phyloP scores from a whole-genome alignment of 495 filamentous ascomycete genomes.

The Trichocladium antarcticum region DNA sequence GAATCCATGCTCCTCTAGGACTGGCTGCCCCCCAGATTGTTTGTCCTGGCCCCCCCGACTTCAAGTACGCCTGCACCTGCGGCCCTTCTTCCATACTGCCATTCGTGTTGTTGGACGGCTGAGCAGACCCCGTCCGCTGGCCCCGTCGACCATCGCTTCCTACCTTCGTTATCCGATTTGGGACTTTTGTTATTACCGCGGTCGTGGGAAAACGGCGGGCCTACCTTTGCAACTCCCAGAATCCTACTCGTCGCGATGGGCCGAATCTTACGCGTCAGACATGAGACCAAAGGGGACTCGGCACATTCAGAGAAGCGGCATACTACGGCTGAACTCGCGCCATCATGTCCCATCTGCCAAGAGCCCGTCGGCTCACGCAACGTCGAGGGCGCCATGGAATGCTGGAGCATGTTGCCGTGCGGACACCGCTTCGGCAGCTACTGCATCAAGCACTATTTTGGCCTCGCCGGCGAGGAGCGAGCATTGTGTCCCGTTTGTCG shows the following conservation, averaged over 20 bases:
- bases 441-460: slow-evolving; percentile 39
- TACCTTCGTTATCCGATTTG: not conserved
- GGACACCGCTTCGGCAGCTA: slow-evolving; percentile 36
- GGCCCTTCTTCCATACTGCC: no score
- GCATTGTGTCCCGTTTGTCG: slow-evolving; percentile 36
- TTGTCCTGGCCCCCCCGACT: not conserved
- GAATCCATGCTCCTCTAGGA: no score
- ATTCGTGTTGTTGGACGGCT: no score
- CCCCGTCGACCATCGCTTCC: not conserved
- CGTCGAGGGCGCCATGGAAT: slow-evolving; percentile 31
- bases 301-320: slow-evolving; percentile 5
- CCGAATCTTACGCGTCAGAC: not conserved
- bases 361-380: slow-evolving; percentile 28
- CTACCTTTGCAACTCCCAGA: not conserved
- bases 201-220: not conserved
- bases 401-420: slow-evolving; percentile 36
- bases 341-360: slow-evolving; percentile 36
- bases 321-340: slow-evolving; percentile 7
- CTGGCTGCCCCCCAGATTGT: no score
- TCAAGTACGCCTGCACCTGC: no score
- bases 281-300: not conserved
- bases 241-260: not conserved
- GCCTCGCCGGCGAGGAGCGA: slow-evolving; percentile 25
- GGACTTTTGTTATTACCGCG: not conserved
- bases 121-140: not conserved